Percentiles rank a stretch among this genome's conserved stretches.
phyloP scores from a whole-genome alignment of 2,329 filamentous ascomycete species.

The Claviceps cyperi region DNA sequence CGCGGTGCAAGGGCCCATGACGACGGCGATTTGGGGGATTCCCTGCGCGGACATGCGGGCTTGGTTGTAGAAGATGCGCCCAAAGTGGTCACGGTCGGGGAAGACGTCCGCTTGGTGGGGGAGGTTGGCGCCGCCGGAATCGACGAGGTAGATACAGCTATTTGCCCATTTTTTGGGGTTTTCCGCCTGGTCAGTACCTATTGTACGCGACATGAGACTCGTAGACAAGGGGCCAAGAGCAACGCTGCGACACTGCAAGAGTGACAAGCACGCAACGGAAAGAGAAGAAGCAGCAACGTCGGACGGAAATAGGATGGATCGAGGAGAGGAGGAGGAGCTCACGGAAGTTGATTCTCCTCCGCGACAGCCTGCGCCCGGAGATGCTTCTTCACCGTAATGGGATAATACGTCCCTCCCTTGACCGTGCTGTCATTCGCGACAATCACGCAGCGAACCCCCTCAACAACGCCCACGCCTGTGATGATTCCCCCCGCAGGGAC shows the following conservation, averaged over 20 bases:
- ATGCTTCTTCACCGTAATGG: conserved; percentile 96
- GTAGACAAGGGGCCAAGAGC: not conserved
- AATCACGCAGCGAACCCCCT: conserved; percentile 83
- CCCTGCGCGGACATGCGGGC: conserved; percentile 79
- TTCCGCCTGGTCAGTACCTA: too few relatives aligned
- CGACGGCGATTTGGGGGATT: conserved; percentile 85
- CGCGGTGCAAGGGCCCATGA: conserved; percentile 95
- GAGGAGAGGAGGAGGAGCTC: conserved; percentile 3
- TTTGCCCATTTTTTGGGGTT: not conserved
- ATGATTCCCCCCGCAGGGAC: conserved; percentile 85
- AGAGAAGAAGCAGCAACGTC: not conserved
- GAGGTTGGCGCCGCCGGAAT: conserved; percentile 88
- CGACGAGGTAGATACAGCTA: conserved; percentile 85
- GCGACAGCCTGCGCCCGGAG: conserved; percentile 83
- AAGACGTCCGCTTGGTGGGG: conserved; percentile 94
- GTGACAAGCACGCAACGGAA: not conserved
- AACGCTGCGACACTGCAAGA: not conserved
- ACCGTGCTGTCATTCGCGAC: conserved; percentile 95
- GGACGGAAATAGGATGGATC: too few relatives aligned
- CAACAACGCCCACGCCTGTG: conserved; percentile 78
- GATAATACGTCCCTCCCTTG: conserved; percentile 94
- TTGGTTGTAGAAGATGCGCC: conserved; percentile 96
- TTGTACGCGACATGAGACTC: not conserved
- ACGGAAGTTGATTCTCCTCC: conserved; percentile 66
- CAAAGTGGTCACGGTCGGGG: conserved; percentile 87